Percentiles rank a stretch among this genome's conserved stretches.
Evolutionary conservation across 345 rosid genomes (phyloP).

Genomic region (Aurinia saxatilis): DNA sequence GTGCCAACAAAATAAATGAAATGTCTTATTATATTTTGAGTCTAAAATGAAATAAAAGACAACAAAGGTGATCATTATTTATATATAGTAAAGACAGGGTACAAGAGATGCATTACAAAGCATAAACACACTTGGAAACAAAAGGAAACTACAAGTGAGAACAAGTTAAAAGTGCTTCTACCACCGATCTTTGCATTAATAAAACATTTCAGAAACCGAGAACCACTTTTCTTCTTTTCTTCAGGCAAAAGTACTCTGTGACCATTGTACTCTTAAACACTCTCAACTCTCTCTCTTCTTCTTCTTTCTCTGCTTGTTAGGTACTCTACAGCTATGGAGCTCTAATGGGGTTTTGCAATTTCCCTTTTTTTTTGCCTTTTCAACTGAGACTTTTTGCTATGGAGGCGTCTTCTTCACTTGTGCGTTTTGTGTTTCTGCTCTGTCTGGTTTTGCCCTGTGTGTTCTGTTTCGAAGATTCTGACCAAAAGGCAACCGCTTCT

Average conservation of each 20-base stretch:
- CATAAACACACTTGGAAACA: constrained; percentile 24
- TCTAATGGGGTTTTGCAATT: constrained; percentile 26
- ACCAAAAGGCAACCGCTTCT: constrained; percentile 33
- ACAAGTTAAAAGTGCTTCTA: constrained; percentile 22
- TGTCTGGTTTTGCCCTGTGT: constrained; percentile 30
- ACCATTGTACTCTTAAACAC: constrained; percentile 19
- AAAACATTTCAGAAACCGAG: constrained; percentile 21
- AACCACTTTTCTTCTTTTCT: constrained; percentile 10
- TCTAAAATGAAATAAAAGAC: constrained; percentile 17
- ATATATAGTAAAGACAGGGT: background rate
- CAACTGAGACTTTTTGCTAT: constrained; percentile 24
- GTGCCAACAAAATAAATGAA: constrained; percentile 7
- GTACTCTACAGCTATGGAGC: constrained; percentile 24
- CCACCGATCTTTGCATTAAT: constrained; percentile 28
- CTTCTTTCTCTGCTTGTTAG: constrained; percentile 10
- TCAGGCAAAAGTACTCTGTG: constrained; percentile 7
- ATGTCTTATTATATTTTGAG: background rate
- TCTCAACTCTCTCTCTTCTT: background rate
- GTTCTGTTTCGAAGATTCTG: constrained; percentile 26
- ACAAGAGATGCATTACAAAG: constrained; percentile 12
- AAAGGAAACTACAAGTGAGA: constrained; percentile 19
- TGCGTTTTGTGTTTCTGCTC: constrained; percentile 21
- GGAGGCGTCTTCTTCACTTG: constrained; percentile 12
- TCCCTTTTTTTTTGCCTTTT: constrained; percentile 5
- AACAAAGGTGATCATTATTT: background rate